Conservation (phyloP, 345 rosid species). For the Lagerstroemia speciosa region DNA sequence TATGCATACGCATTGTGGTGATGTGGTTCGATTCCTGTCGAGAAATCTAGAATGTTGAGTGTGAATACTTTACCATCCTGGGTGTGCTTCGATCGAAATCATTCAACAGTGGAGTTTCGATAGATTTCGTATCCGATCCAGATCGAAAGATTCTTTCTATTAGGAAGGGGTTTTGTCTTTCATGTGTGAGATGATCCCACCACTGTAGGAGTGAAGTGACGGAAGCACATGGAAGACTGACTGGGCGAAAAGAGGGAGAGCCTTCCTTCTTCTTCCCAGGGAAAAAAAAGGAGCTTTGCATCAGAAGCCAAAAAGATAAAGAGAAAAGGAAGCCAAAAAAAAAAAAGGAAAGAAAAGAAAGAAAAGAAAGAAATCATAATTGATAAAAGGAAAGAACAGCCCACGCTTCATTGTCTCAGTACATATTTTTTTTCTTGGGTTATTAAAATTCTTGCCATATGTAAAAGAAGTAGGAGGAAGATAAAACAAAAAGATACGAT, state of each 20-base stretch:
- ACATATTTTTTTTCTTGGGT: neutral
- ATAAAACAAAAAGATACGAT: too few species aligned
- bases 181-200: constrained; percentile 9
- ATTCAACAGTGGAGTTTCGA: neutral
- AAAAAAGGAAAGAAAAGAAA: neutral
- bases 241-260: neutral
- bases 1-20: neutral
- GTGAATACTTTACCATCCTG: neutral
- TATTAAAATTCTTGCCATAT: too few species aligned
- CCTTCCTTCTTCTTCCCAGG: constrained; percentile 7
- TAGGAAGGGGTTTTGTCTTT: constrained; percentile 8
- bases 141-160: constrained; percentile 1
- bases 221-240: constrained; percentile 15
- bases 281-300: constrained; percentile 5
- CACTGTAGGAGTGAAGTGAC: constrained; percentile 5
- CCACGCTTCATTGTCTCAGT: constrained; percentile 9
- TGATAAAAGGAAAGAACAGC: constrained; percentile 5
- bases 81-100: neutral
- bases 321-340: neutral
- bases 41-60: too few species aligned
- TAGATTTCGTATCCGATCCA: constrained; percentile 1
- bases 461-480: too few species aligned
- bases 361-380: neutral
- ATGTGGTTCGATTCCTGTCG: neutral
- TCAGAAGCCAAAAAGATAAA: constrained; percentile 11